Percentiles rank a stretch among this genome's conserved stretches.
phyloP scores from a whole-genome alignment of 495 filamentous ascomycete genomes.

The Penicillium nucicola region DNA sequence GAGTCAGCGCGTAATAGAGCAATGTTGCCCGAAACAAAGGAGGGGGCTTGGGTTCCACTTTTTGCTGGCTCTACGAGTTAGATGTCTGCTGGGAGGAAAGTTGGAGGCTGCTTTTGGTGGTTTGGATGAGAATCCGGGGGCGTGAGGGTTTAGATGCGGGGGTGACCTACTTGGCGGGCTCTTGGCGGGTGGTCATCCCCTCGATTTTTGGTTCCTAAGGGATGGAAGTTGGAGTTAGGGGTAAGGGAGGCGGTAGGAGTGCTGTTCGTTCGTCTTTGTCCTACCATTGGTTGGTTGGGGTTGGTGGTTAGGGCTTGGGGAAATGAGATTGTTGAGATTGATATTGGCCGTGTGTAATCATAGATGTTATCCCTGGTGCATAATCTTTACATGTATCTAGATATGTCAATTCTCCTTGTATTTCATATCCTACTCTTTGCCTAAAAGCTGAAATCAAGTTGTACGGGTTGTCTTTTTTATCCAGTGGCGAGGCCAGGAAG shows the following conservation, averaged over 20 bases:
- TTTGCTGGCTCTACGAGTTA: not conserved
- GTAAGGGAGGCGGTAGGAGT: too few species aligned
- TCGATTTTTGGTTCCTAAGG: not conserved
- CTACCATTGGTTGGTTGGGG: not conserved
- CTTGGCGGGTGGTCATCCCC: not conserved
- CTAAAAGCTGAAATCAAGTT: not conserved
- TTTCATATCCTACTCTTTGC: not conserved
- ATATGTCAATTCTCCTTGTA: not conserved
- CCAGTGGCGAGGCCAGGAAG: not conserved
- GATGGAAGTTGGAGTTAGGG: too few species aligned
- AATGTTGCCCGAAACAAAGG: constrained; percentile 4
- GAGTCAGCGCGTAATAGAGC: not conserved
- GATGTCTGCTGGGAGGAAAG: not conserved
- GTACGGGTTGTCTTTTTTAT: not conserved
- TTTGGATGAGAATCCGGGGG: constrained; percentile 3
- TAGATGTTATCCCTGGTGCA: too few species aligned
- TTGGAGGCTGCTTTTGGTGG: not conserved
- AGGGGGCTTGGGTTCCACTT: constrained; percentile 1
- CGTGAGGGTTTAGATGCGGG: constrained; percentile 10
- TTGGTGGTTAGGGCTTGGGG: not conserved
- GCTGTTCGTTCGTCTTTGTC: too few species aligned
- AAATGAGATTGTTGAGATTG: not conserved
- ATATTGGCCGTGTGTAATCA: too few species aligned
- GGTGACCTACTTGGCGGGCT: constrained; percentile 2
- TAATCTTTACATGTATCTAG: not conserved